Evolutionary conservation across 164 flowering plant species (phyloP).

Genomic region (Protea cynaroides): DNA sequence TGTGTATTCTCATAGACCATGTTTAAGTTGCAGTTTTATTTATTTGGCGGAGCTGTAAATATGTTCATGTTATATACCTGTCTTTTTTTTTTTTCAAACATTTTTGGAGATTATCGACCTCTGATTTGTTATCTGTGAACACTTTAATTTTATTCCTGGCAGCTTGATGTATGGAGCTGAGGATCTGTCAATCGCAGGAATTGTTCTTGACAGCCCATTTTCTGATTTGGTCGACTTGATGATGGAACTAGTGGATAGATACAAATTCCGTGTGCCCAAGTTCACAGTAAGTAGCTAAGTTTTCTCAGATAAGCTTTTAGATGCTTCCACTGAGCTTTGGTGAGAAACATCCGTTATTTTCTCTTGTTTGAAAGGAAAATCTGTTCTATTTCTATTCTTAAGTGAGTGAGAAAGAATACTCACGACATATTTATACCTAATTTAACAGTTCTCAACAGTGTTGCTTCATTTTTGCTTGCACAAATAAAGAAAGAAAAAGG

Average conservation of each 20-base stretch:
- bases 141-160: constrained; percentile 12
- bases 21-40: no score
- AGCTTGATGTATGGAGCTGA: constrained; percentile 98
- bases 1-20: no score
- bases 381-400: neutral
- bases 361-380: neutral
- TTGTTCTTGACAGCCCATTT: constrained; percentile 99
- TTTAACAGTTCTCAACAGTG: no score
- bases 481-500: neutral
- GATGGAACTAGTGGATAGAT: constrained; percentile 97
- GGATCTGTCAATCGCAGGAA: constrained; percentile 97
- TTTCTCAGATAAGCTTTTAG: neutral
- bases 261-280: constrained; percentile 79
- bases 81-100: neutral
- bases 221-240: constrained; percentile 91
- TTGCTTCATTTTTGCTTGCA: no score
- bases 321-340: neutral
- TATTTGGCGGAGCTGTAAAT: no score
- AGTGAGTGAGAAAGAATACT: neutral
- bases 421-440: neutral
- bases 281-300: constrained; percentile 64
- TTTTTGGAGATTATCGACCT: neutral
- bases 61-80: no score
- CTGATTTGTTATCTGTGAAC: constrained; percentile 9
- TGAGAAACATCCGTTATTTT: neutral